Conservation (phyloP, 495 filamentous ascomycete genomes). For the Neurospora africana region DNA sequence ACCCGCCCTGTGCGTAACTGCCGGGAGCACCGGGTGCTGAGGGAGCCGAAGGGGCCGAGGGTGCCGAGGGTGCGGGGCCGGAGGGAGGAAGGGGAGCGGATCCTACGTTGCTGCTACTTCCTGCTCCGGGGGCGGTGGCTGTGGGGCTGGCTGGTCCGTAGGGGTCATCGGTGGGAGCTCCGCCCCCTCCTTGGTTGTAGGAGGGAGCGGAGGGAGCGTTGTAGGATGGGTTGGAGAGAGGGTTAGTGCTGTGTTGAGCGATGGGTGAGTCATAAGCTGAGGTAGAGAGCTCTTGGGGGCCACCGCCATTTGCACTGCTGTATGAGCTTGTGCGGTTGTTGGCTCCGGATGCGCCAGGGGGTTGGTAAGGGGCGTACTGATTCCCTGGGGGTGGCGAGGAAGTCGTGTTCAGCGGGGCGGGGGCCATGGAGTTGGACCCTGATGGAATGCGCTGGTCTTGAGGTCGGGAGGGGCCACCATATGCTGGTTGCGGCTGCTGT, state of each 20-base stretch:
- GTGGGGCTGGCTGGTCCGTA: conserved; percentile 27
- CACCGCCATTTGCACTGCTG: conserved; percentile 59
- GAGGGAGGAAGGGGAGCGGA: conserved; percentile 17
- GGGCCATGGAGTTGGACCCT: conserved; percentile 23
- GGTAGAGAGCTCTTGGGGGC: conserved; percentile 78
- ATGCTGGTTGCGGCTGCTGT: conserved; percentile 27
- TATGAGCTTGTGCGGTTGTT: conserved; percentile 21
- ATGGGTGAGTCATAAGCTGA: conserved; percentile 74
- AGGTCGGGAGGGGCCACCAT: conserved; percentile 25
- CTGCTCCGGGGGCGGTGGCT: conserved; percentile 11
- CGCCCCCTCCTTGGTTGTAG: conserved; percentile 51
- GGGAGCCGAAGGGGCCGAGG: conserved; percentile 2
- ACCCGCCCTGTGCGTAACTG: conserved; percentile 10
- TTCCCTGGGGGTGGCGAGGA: conserved; percentile 31
- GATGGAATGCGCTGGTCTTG: conserved; percentile 28
- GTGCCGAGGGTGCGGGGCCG: conserved; percentile 16
- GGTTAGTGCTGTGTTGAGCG: conserved; percentile 40
- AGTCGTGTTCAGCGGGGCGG: conserved; percentile 34
- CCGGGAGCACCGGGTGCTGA: conserved; percentile 1
- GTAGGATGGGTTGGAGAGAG: conserved; percentile 1
- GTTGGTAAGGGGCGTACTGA: conserved; percentile 32
- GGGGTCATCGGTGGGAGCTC: conserved; percentile 40
- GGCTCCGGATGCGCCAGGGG: conserved; percentile 32
- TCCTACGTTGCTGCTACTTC: conserved; percentile 5
- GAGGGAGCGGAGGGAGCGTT: conserved; percentile 20